A percentile compares a stretch with the other conserved stretches of the same genome.
Evolutionary conservation across 139 green algal species (phyloP).

Genomic region (Penium margaritaceum): DNA sequence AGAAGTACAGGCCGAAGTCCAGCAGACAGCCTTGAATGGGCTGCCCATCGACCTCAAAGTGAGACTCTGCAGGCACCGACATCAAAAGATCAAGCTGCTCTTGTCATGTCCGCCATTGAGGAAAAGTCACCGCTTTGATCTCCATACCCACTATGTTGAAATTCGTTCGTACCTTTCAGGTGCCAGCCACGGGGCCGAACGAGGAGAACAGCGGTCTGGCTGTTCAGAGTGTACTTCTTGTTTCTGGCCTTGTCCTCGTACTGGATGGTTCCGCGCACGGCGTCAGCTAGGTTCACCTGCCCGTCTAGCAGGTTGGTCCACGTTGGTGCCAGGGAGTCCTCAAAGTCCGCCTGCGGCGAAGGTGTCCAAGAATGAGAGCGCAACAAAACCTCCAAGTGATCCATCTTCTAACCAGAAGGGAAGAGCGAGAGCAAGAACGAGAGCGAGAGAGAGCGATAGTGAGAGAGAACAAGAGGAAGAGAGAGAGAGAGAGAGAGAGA

Average conservation of each 20-base stretch:
- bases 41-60: slow-evolving; percentile 69
- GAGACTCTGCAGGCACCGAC: slow-evolving; percentile 65
- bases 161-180: slow-evolving; percentile 59
- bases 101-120: too few species aligned
- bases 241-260: slow-evolving; percentile 56
- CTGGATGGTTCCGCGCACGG: slow-evolving; percentile 56
- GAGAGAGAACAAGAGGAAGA: not conserved
- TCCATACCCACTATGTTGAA: too few species aligned
- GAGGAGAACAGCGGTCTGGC: slow-evolving; percentile 21
- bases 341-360: slow-evolving; percentile 36
- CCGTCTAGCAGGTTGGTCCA: slow-evolving; percentile 70
- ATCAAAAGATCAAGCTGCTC: too few species aligned
- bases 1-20: slow-evolving; percentile 84
- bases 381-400: too few species aligned
- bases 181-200: slow-evolving; percentile 70
- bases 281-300: slow-evolving; percentile 67
- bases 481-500: too few species aligned
- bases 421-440: too few species aligned
- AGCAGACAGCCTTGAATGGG: slow-evolving; percentile 61
- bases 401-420: too few species aligned
- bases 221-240: slow-evolving; percentile 61
- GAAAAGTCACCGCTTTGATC: too few species aligned
- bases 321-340: slow-evolving; percentile 73
- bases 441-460: too few species aligned
- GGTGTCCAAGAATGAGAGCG: too few species aligned